Conservation (phyloP, 2,329 filamentous ascomycete species). For the Curvularia spicifera region DNA sequence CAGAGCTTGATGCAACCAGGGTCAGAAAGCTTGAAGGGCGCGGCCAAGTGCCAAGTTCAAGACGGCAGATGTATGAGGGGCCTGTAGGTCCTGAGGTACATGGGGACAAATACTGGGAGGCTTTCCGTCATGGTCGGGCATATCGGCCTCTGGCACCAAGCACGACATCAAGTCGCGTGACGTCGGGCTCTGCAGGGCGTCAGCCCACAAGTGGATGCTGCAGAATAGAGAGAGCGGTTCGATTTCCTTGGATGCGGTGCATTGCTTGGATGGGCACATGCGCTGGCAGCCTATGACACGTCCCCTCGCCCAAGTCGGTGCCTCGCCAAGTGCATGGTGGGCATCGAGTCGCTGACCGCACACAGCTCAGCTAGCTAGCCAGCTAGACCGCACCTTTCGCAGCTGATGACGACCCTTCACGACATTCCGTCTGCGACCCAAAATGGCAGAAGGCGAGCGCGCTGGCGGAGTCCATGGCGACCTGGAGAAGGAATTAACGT, state of each 20-base stretch:
- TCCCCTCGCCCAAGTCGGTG: slow-evolving; percentile 9
- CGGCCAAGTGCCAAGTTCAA: slow-evolving; percentile 1
- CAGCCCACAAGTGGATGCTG: background rate
- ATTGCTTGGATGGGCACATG: slow-evolving; percentile 9
- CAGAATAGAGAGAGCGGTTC: slow-evolving; percentile 4
- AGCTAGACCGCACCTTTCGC: slow-evolving; percentile 15
- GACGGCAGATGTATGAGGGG: slow-evolving; percentile 4
- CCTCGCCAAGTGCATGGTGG: slow-evolving; percentile 23
- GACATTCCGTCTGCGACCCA: slow-evolving; percentile 12
- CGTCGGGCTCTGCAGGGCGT: slow-evolving; percentile 8
- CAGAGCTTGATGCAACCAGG: slow-evolving; percentile 12
- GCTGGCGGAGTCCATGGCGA: slow-evolving; percentile 62
- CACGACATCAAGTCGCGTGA: slow-evolving; percentile 25
- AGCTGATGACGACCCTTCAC: slow-evolving; percentile 13
- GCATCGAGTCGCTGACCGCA: slow-evolving; percentile 27
- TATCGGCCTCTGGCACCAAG: background rate
- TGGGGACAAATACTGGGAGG: background rate
- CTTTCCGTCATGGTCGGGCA: background rate
- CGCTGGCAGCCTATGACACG: slow-evolving; percentile 23
- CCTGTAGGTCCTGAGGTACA: background rate
- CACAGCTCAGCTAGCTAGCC: slow-evolving; percentile 22
- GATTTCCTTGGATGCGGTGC: slow-evolving; percentile 1
- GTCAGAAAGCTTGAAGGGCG: slow-evolving; percentile 6
- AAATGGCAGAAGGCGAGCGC: slow-evolving; percentile 45
- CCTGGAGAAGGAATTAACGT: slow-evolving; percentile 91